Evolutionary conservation across 1,284 basidiomycete species (phyloP).

Genomic region (Cryptococcus amylolentus): DNA sequence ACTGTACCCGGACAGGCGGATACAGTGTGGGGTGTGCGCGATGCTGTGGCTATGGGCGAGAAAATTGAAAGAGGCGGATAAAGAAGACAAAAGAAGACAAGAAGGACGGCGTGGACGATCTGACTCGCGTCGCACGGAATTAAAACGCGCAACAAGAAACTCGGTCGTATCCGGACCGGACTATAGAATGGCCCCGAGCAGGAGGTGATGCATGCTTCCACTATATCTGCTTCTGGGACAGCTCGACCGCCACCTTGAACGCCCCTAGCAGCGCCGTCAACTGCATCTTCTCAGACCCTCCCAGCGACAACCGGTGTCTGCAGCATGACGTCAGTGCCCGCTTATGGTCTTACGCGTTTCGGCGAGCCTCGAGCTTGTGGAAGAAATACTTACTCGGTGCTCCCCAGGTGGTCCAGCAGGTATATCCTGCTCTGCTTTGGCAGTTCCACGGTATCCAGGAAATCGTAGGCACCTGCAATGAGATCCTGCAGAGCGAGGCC

Average conservation of each 20-base stretch:
- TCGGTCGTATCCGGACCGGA: no score
- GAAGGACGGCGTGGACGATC: no score
- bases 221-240: constrained; percentile 43
- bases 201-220: not conserved
- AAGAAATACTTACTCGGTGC: constrained; percentile 73
- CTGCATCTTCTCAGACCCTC: constrained; percentile 92
- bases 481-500: constrained; percentile 94
- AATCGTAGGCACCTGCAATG: constrained; percentile 89
- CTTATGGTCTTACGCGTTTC: no score
- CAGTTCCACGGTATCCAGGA: constrained; percentile 79
- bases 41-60: no score
- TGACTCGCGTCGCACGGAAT: no score
- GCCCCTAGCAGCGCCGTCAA: constrained; percentile 85
- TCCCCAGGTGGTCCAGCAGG: constrained; percentile 83
- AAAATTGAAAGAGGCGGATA: no score
- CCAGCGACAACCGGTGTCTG: constrained; percentile 87
- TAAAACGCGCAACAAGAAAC: no score
- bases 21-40: no score
- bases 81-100: no score
- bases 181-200: no score
- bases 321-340: not conserved
- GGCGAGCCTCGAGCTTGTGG: not conserved
- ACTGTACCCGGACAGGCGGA: no score
- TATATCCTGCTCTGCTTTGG: constrained; percentile 83
- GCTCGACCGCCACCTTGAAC: constrained; percentile 88